Base-by-base conservation (phyloP, 2,329 filamentous ascomycete genomes). In the Xenoacremonium recifei region DNA sequence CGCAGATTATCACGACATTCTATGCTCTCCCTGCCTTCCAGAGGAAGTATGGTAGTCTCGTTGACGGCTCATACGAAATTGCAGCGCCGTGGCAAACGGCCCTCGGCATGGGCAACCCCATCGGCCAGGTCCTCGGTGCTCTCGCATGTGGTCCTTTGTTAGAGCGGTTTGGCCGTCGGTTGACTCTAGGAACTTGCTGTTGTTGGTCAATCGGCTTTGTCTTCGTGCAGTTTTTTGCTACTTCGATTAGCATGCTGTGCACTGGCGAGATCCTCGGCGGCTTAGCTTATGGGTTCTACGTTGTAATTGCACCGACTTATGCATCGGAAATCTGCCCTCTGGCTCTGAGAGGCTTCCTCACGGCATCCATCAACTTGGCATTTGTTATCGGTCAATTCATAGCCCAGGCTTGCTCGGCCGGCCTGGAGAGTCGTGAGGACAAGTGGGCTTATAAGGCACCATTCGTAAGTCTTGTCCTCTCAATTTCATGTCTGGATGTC, bases 81-180 rank as follows among this genome's bases (percentile, higher is more conserved):
- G 55, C 62, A 4, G 64, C 66, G 1, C 48, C 63, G 12, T 73
- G 71, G 71, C 70, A 73, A 48, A 61, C 67, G 6, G 69, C 62
- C 4, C 50, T 27, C 7, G 13, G 23, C 13, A 27, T 9, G 7
- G 23, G 23, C 9, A 9, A 7, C 9, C 7, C 13, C 13, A 9
- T 7, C 13, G 70, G 71, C 3, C 60, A 66, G 23, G 66, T 74
- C 11, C 19, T 72, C 3, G 71, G 71, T 1, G 56, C 70, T 5
- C 53, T 69, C 25, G 41, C 68, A 13, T 68, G 63, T 34, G 71
- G 71, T 6, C 61, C 60, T 38, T 35, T 70, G 15, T 60, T 63
- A 4, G 67, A 73, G 32, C 46, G 55, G 5, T 58, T 57, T 32
- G 63, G 63, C 1, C 63, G 63, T 39, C 55, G 62, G n/a, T 57